phyloP scores from a whole-genome alignment of 768 basidiomycete species.

The Naganishia randhawae region DNA sequence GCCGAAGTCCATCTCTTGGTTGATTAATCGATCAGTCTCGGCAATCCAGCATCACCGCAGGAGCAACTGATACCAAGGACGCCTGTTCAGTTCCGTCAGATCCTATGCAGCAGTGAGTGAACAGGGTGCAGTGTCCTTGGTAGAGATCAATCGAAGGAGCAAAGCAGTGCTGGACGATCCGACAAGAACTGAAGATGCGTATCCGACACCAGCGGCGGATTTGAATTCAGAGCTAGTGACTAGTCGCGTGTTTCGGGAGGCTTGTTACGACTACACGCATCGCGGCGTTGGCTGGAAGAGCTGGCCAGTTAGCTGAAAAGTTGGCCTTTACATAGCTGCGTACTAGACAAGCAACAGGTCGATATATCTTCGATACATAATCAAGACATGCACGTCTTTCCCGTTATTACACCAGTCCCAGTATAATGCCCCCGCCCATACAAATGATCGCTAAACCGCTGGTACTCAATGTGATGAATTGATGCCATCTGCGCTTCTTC shows the following conservation, averaged over 20 bases:
- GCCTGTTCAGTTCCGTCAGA: neutral
- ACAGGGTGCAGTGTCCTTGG: no score
- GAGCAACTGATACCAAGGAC: neutral
- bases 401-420: neutral
- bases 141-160: neutral
- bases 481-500: constrained; percentile 6
- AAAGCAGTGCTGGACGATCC: neutral
- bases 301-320: no score
- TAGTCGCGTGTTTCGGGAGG: neutral
- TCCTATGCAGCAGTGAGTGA: no score
- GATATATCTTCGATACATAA: no score
- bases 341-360: no score
- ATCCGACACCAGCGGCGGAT: neutral
- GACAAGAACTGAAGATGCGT: neutral
- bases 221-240: neutral
- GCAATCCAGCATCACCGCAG: constrained; percentile 9
- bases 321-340: neutral
- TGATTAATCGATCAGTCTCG: neutral
- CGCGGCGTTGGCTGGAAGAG: neutral
- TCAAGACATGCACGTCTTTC: no score
- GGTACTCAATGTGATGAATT: neutral
- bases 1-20: constrained; percentile 6
- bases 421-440: neutral
- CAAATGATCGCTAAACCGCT: neutral
- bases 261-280: neutral